Evolutionary conservation across 495 filamentous ascomycete genomes (phyloP), one percentile per base, ranked within the genome.

Genomic region (Aspergillus saccharolyticus): DNA sequence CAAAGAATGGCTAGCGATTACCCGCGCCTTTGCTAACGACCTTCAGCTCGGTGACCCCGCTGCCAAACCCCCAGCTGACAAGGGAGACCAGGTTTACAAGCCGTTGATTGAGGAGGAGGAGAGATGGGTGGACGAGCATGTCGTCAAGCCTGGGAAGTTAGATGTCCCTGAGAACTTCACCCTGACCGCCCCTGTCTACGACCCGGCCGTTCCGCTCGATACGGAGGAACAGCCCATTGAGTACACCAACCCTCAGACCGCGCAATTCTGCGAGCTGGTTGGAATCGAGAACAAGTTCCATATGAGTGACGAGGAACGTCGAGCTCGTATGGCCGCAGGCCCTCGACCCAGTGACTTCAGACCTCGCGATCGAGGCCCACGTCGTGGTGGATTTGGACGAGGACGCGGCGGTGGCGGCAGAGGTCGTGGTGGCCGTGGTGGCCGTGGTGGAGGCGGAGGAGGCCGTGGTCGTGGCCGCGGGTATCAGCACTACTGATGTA

Each of bases 1-100:
- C 69, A 84, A 85, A 25, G 94, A 98, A 74, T 98, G 92, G 92
- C 83, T 97, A 3, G 87, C 94, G 8, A 96, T 98, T 60, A 89
- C 86, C 1, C 90, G 92, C 15, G 85, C 85, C 1, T 92, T 96
- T 64, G 83, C 86, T 22, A 57, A 76, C 0, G 74, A 82, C 33
- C 73, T 90, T 3, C 64, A 69, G 5, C 72, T 91, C 33, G 87
- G 86, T 24, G 74, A 88, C 60, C 75, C 73, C 3, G 65, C 56
- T 12, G 77, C 79, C 1, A 63, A 61, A 9, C 59, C 74, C 0
- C 74, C 87, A 0, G 62, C 67, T 0, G 72, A 90, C 56, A 71
- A 78, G n/a, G 87, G 88, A 17, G 85, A 90, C 58, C 76, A 69
- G 1, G 64, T 73, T 19, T 96, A 96, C 70, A 64, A 63, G 4